These are phyloP conservation scores for Penicillium sp. DNA, from an alignment of 2,329 filamentous ascomycete genomes.

Conservation along the genomic window DNA sequence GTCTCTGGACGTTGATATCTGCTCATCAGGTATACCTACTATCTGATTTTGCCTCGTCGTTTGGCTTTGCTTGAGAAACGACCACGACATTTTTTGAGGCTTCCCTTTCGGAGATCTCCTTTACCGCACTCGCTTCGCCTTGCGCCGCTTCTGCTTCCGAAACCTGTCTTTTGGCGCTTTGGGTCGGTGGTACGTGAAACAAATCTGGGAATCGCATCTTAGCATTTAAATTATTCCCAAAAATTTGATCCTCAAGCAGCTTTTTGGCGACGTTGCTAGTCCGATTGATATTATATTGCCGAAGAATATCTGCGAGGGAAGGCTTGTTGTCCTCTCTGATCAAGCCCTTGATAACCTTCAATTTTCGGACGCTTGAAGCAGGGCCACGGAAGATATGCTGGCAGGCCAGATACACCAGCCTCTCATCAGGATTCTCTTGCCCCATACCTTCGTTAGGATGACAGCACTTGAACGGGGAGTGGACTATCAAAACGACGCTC, in stretches of 20 bases:
- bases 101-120: background rate
- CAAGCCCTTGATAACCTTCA: background rate
- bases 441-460: no score
- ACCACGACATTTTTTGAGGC: background rate
- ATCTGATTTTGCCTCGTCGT: background rate
- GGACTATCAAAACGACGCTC: no score
- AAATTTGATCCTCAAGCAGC: background rate
- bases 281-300: background rate
- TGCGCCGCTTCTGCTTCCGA: background rate
- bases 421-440: background rate
- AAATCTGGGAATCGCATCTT: background rate
- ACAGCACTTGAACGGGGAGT: no score
- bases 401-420: constrained; percentile 3
- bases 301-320: background rate
- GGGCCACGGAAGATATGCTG: constrained; percentile 7
- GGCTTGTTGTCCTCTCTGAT: background rate
- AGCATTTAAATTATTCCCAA: background rate
- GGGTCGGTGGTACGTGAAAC: background rate
- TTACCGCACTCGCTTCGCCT: background rate
- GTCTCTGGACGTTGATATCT: background rate
- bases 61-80: background rate
- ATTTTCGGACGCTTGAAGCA: background rate
- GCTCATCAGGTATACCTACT: no score
- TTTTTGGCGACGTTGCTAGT: background rate
- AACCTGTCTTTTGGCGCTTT: background rate